Base-by-base conservation (phyloP, 495 filamentous ascomycete genomes). In the Bacidia gigantensis region DNA sequence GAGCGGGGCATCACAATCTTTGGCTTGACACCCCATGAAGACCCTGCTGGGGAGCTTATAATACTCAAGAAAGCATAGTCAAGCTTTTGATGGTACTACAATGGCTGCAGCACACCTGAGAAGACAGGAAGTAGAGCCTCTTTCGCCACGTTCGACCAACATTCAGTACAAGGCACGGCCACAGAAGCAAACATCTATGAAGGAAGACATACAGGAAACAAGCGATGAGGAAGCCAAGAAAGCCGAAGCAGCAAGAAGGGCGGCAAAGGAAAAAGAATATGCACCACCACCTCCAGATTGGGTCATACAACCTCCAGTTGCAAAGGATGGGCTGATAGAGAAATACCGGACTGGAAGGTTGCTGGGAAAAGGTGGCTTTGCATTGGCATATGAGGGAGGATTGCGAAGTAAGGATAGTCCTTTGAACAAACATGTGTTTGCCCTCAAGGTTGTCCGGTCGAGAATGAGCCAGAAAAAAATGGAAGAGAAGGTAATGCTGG, bases 281-380 rank as follows among this genome's bases (percentile, higher is more conserved):
- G 81, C 87, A 25, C 80, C 84, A 9, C 82, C 81, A 29, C 87
- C 87, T 17, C 90, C 92, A 24, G 65, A 79, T 48, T 69, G 85
- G 58, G 85, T 96, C 22, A 65, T 70, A 51, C 87, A 95, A 62
- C 88, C 87, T 46, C 64, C 75, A 35, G 69, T 72, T 61, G 59
- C 65, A 50, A 66, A 80, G 50, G 76, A 79, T 38, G 74, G 76
- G 58, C 74, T 84, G 67, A 81, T 83, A 48, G 81, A 86, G 54
- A 73, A 78, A 48, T 98, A 95, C 70, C 75, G 79, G 38, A 84
- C 88, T 5, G 92, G 90, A n/a, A 75, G 71, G 39, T 79, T 85
- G 49, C 70, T 98, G 41, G 92, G 92, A 0, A 95, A 92, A 68
- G 92, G 92, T 42, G 92, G 92, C 0, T 98, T 98, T 63, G 92